Evolutionary conservation across 306 rosid species (phyloP).

Genomic region (Citrullus colocynthis): DNA sequence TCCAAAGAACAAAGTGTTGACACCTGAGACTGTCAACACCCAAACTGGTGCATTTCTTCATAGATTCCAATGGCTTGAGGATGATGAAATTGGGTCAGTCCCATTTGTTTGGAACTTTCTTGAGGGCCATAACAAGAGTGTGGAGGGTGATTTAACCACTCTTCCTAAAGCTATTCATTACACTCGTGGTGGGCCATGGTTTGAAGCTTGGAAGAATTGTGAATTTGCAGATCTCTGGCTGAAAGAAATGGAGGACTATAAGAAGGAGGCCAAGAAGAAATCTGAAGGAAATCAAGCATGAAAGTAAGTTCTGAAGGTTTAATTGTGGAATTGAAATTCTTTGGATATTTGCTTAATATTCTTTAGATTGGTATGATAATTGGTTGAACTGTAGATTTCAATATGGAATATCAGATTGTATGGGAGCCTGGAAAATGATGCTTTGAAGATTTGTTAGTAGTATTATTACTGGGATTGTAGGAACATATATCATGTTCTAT

Average conservation of each 20-base stretch:
- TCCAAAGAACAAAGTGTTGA: conserved; percentile 39
- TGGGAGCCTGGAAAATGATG: background rate
- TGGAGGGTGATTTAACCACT: conserved; percentile 32
- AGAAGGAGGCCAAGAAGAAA: conserved; percentile 22
- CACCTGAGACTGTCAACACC: conserved; percentile 44
- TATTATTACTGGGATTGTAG: background rate
- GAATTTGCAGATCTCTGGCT: conserved; percentile 64
- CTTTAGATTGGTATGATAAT: background rate
- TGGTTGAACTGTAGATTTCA: background rate
- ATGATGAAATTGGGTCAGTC: conserved; percentile 45
- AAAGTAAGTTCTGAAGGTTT: background rate
- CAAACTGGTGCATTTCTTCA: conserved; percentile 64
- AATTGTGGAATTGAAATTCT: background rate
- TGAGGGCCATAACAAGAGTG: conserved; percentile 53
- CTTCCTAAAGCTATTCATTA: conserved; percentile 51
- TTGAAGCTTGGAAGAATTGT: conserved; percentile 65
- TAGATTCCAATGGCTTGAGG: conserved; percentile 71
- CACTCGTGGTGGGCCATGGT: conserved; percentile 76
- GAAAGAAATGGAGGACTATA: conserved; percentile 40
- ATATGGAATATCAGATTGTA: background rate
- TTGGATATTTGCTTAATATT: background rate
- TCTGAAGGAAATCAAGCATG: conserved; percentile 2
- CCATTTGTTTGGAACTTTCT: conserved; percentile 70
- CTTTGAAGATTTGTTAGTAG: background rate
- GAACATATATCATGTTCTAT: background rate